Evolutionary conservation across 148 eudicot genomes (phyloP).

Genomic region (Rhododendron mucronatum): DNA sequence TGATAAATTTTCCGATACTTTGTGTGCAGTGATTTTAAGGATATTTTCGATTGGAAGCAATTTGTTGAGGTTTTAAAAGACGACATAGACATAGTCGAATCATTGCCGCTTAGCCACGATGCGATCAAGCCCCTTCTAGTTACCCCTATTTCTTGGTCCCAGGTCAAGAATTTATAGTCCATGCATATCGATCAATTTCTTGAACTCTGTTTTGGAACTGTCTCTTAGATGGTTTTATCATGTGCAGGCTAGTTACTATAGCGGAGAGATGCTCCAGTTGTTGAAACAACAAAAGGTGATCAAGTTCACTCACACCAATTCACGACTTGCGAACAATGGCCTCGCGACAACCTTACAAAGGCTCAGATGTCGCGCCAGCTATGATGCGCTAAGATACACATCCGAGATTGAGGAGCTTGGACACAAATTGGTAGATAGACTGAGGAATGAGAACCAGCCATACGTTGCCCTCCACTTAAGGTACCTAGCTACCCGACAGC

Average conservation of each 20-base stretch:
- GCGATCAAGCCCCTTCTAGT: constrained; percentile 28
- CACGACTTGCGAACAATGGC: constrained; percentile 66
- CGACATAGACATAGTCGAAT: constrained; percentile 44
- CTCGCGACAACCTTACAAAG: constrained; percentile 44
- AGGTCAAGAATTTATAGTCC: constrained; percentile 24
- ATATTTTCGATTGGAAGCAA: constrained; percentile 60
- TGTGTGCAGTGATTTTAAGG: constrained; percentile 53
- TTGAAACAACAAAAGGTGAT: constrained; percentile 47
- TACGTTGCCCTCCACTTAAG: constrained; percentile 70
- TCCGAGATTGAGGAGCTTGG: constrained; percentile 50
- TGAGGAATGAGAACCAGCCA: constrained; percentile 30
- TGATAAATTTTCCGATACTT: not conserved
- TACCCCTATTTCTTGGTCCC: constrained; percentile 73
- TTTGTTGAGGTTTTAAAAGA: constrained; percentile 46
- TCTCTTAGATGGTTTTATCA: not conserved
- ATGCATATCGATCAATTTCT: not conserved
- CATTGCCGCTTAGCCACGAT: constrained; percentile 39
- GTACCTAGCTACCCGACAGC: constrained; percentile 16
- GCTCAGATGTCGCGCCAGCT: constrained; percentile 63
- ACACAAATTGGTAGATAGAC: constrained; percentile 31
- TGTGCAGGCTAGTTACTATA: constrained; percentile 55
- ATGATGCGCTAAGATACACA: constrained; percentile 49
- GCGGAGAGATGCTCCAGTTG: constrained; percentile 29
- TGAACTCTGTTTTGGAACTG: not conserved
- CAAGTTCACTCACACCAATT: constrained; percentile 50